phyloP scores from a whole-genome alignment of 352 stramenopile species.

The Globisporangium nagaii region DNA sequence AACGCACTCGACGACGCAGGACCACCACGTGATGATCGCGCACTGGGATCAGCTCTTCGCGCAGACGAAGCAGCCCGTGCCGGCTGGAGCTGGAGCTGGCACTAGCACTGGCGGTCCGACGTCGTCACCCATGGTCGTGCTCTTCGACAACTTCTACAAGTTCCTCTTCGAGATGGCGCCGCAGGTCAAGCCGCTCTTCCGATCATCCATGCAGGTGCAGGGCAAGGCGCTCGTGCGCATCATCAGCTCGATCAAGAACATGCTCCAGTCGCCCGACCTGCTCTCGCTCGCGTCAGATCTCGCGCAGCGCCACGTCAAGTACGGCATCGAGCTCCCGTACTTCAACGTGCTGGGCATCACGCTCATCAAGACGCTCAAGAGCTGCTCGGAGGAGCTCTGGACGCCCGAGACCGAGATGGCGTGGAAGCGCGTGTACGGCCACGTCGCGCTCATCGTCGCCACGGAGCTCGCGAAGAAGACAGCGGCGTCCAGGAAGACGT shows the following conservation, averaged over 20 bases:
- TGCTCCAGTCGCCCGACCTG: conserved; percentile 26
- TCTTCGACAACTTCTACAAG: conserved; percentile 42
- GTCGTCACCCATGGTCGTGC: conserved; percentile 22
- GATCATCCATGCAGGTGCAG: conserved; percentile 32
- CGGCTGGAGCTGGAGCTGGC: not conserved
- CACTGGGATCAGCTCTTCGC: conserved; percentile 28
- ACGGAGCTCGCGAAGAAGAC: conserved; percentile 11
- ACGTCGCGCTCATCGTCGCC: conserved; percentile 23
- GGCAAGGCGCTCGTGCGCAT: conserved; percentile 35
- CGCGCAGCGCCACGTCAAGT: conserved; percentile 29
- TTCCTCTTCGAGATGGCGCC: conserved; percentile 28
- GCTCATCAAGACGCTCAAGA: conserved; percentile 20
- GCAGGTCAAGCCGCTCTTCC: conserved; percentile 35
- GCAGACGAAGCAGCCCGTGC: conserved; percentile 8
- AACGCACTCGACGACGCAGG: conserved; percentile 18
- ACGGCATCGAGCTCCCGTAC: conserved; percentile 27
- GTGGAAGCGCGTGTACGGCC: conserved; percentile 21
- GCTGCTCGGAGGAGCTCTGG: conserved; percentile 24
- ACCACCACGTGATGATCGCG: conserved; percentile 15
- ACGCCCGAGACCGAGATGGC: conserved; percentile 19
- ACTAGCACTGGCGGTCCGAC: not conserved
- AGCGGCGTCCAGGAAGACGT: not conserved
- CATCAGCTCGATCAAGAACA: conserved; percentile 29
- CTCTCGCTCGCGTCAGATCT: conserved; percentile 20
- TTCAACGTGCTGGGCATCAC: conserved; percentile 29